phyloP scores from a whole-genome alignment of 768 basidiomycete species.

The Infundibulicybe gibba region DNA sequence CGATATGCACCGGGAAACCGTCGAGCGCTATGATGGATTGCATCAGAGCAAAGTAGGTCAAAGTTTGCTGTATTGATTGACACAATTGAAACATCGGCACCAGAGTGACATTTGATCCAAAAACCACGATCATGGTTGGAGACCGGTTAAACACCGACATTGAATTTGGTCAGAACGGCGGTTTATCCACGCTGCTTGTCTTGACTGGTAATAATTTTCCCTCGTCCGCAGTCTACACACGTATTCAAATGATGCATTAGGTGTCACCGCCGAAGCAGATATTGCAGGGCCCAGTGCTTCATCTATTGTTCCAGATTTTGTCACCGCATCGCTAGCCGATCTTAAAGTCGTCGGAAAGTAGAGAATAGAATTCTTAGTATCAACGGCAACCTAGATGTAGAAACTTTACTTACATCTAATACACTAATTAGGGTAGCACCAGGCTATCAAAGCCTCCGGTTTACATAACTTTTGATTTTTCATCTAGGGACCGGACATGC shows the following conservation, averaged over 20 bases:
- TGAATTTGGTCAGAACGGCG: conserved; percentile 84
- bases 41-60: conserved; percentile 62
- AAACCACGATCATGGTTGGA: conserved; percentile 90
- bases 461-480: conserved; percentile 8
- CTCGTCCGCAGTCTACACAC: background rate
- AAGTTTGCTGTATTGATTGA: conserved; percentile 1
- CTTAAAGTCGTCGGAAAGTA: conserved; percentile 39
- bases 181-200: conserved; percentile 84
- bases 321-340: conserved; percentile 81
- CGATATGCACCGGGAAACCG: conserved; percentile 89
- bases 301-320: conserved; percentile 73
- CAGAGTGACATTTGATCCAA: conserved; percentile 85
- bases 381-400: conserved; percentile 5
- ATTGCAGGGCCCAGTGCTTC: conserved; percentile 71
- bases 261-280: conserved; percentile 73
- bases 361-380: background rate
- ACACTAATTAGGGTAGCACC: conserved; percentile 3
- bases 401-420: conserved; percentile 1
- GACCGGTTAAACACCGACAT: conserved; percentile 97
- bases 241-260: conserved; percentile 30
- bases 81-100: background rate
- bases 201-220: conserved; percentile 64
- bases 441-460: conserved; percentile 3
- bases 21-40: conserved; percentile 88
- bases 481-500: conserved; percentile 20